Evolutionary conservation across 2,329 filamentous ascomycete genomes (phyloP).

Genomic region (Verticillium albo-atrum): DNA sequence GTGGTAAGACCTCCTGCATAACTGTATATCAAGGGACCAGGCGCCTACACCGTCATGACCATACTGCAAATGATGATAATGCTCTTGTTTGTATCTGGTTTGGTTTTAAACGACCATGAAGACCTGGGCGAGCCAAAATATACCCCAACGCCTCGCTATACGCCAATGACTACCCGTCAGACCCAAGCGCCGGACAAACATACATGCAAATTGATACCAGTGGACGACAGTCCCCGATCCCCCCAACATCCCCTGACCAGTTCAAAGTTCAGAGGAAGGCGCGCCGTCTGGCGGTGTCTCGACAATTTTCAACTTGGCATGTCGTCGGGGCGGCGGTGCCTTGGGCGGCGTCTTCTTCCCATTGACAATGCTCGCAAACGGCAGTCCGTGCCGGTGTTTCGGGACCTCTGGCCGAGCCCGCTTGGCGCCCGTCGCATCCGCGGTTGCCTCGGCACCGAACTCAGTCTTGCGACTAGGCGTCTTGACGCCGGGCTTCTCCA

Average conservation of each 20-base stretch:
- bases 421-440: conserved; percentile 27
- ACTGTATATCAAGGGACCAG: too few relatives aligned
- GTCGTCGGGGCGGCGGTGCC: conserved; percentile 40
- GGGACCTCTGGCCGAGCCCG: conserved; percentile 51
- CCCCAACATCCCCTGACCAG: not conserved
- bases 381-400: conserved; percentile 50
- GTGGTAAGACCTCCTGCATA: too few relatives aligned
- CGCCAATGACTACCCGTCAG: not conserved
- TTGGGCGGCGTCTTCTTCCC: conserved; percentile 40
- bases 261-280: not conserved
- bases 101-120: not conserved
- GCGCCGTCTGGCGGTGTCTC: not conserved
- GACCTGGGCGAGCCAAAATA: not conserved
- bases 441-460: conserved; percentile 15
- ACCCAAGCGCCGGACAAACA: not conserved
- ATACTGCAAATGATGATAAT: not conserved
- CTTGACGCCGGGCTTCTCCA: conserved; percentile 76
- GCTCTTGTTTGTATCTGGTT: not conserved
- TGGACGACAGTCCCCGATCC: not conserved
- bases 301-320: conserved; percentile 27
- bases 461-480: conserved; percentile 63
- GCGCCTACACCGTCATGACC: not conserved
- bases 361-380: conserved; percentile 28
- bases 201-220: not conserved
- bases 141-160: not conserved